Evolutionary conservation across 495 filamentous ascomycete genomes (phyloP).

Genomic region (Podospora anserina): DNA sequence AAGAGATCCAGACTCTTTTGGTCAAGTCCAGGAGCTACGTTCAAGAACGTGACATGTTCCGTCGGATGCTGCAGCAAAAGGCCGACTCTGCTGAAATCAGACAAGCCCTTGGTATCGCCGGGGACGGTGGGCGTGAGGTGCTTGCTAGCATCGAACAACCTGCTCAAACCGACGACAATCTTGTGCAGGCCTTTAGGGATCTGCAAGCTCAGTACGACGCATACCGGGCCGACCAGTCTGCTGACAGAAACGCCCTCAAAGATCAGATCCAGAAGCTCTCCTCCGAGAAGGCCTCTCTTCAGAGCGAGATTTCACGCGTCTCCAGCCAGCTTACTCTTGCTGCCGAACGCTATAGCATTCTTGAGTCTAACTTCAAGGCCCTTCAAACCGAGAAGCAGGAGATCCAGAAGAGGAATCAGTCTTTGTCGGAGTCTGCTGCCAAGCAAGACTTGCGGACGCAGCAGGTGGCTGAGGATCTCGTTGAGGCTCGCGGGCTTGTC

Average conservation of each 20-base stretch:
- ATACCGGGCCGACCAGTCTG: constrained; percentile 77
- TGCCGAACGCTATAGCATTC: constrained; percentile 78
- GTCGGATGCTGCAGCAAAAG: constrained; percentile 79
- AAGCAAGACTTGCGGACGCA: constrained; percentile 88
- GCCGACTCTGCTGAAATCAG: constrained; percentile 56
- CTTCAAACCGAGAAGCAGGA: constrained; percentile 79
- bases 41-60: constrained; percentile 94
- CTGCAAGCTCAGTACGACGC: constrained; percentile 86
- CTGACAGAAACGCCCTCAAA: constrained; percentile 74
- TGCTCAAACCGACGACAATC: constrained; percentile 41
- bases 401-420: constrained; percentile 72
- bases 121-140: constrained; percentile 43
- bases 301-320: constrained; percentile 72
- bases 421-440: constrained; percentile 73
- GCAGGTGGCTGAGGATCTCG: constrained; percentile 87
- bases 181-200: constrained; percentile 62
- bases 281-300: constrained; percentile 72
- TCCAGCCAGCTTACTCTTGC: constrained; percentile 78
- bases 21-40: constrained; percentile 86
- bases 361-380: constrained; percentile 82
- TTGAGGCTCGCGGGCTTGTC: constrained; percentile 73
- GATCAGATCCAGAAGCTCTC: constrained; percentile 82
- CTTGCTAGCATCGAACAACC: constrained; percentile 52
- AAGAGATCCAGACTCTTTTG: constrained; percentile 72
- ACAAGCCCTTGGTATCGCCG: constrained; percentile 60